Percentiles rank a stretch among this genome's conserved stretches.
Evolutionary conservation across 352 stramenopile genomes (phyloP).

Genomic region (Phytophthora agathidicida): DNA sequence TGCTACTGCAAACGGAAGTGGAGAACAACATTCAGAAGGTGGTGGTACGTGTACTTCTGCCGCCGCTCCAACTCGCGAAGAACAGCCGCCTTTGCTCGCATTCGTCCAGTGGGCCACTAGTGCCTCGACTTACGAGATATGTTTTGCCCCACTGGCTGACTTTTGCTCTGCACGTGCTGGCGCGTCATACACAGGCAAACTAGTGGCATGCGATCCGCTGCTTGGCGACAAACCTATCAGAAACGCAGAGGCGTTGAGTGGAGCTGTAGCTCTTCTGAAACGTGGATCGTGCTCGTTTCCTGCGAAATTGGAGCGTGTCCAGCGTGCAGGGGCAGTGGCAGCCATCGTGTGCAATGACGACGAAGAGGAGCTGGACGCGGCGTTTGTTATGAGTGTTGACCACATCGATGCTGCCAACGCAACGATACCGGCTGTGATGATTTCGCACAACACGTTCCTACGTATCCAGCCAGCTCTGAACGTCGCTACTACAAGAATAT

Average conservation of each 20-base stretch:
- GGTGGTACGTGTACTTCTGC: too few relatives aligned
- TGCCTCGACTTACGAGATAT: constrained; percentile 44
- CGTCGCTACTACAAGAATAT: constrained; percentile 36
- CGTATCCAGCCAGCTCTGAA: constrained; percentile 32
- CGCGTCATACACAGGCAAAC: constrained; percentile 45
- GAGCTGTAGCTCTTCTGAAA: constrained; percentile 56
- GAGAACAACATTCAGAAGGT: not conserved
- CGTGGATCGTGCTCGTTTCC: constrained; percentile 74
- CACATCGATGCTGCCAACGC: constrained; percentile 67
- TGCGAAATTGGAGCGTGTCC: constrained; percentile 67
- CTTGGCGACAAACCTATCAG: constrained; percentile 43
- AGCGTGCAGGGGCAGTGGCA: constrained; percentile 57
- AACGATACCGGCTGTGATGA: constrained; percentile 74
- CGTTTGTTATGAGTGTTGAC: constrained; percentile 83
- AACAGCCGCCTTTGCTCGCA: constrained; percentile 51
- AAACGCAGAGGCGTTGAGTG: constrained; percentile 43
- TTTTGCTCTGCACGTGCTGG: constrained; percentile 55
- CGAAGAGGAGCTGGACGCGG: constrained; percentile 40
- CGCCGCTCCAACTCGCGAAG: not conserved
- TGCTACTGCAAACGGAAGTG: not conserved
- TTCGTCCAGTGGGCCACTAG: constrained; percentile 74
- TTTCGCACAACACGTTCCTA: constrained; percentile 52
- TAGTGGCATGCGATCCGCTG: constrained; percentile 58
- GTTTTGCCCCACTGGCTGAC: constrained; percentile 68
- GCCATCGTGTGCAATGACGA: constrained; percentile 79